These are phyloP conservation scores for Neospermospora avenae DNA, from an alignment of 2,329 filamentous ascomycete genomes.

Conservation along the genomic window DNA sequence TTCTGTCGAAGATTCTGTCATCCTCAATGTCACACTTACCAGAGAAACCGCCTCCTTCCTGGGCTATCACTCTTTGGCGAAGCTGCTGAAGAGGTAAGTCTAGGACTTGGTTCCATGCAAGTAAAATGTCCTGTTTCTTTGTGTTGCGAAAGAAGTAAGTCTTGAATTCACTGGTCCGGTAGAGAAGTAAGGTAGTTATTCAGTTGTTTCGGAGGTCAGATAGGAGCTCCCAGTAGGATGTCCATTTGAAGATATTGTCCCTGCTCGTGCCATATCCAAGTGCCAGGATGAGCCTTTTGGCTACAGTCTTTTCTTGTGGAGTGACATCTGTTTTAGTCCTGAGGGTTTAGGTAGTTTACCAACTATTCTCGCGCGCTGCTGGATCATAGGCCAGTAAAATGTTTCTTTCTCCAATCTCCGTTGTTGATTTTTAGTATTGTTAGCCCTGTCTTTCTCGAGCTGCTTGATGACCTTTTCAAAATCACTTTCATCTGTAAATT, in stretches of 20 bases:
- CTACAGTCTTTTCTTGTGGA: slow-evolving; percentile 18
- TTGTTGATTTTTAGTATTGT: slow-evolving; percentile 10
- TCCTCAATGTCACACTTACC: not conserved
- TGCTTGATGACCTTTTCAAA: slow-evolving; percentile 6
- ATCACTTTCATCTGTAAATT: slow-evolving; percentile 13
- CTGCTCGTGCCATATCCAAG: slow-evolving; percentile 11
- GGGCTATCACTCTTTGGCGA: not conserved
- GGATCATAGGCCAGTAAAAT: slow-evolving; percentile 24
- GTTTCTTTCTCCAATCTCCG: slow-evolving; percentile 20
- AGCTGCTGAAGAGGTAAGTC: slow-evolving; percentile 9
- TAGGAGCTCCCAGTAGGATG: slow-evolving; percentile 20
- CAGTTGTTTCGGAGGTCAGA: slow-evolving; percentile 16
- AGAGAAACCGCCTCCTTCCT: not conserved
- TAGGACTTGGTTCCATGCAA: slow-evolving; percentile 14
- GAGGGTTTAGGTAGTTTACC: slow-evolving; percentile 12
- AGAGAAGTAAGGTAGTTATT: slow-evolving; percentile 19
- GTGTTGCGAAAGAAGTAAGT: slow-evolving; percentile 15
- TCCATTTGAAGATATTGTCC: slow-evolving; percentile 23
- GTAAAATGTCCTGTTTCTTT: slow-evolving; percentile 16
- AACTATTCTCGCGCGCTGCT: slow-evolving; percentile 21
- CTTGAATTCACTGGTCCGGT: slow-evolving; percentile 21
- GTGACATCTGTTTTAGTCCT: slow-evolving; percentile 17
- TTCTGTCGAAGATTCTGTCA: not conserved
- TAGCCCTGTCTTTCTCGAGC: slow-evolving; percentile 19
- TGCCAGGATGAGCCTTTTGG: slow-evolving; percentile 16